phyloP scores from a whole-genome alignment of 768 basidiomycete genomes.

The Albatrellus ellisii region DNA sequence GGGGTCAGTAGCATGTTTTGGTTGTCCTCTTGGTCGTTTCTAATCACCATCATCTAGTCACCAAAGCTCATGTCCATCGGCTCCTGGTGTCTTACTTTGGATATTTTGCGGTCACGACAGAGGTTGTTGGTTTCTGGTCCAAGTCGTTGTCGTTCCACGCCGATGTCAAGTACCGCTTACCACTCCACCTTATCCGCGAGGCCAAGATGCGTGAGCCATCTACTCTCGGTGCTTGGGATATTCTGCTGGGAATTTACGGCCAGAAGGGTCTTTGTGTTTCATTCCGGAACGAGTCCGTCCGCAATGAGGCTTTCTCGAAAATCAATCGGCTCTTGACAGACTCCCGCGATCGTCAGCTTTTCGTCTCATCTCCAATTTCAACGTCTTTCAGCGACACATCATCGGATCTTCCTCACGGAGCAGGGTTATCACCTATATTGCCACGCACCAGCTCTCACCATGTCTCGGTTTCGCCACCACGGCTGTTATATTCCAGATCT shows the following conservation, averaged over 20 bases:
- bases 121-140: slow-evolving; percentile 13
- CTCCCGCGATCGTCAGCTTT: slow-evolving; percentile 1
- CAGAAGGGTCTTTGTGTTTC: slow-evolving; percentile 6
- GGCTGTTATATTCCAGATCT: slow-evolving; percentile 4
- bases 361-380: background rate
- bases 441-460: too few relatives aligned
- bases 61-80: slow-evolving; percentile 5
- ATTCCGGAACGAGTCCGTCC: slow-evolving; percentile 1
- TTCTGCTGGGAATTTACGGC: slow-evolving; percentile 7
- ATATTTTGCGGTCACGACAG: slow-evolving; percentile 7
- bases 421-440: too few relatives aligned
- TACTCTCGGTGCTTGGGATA: slow-evolving; percentile 1
- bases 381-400: too few relatives aligned
- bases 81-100: slow-evolving; percentile 6
- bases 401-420: too few relatives aligned
- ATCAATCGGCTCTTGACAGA: slow-evolving; percentile 1
- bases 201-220: too few relatives aligned
- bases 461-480: too few relatives aligned
- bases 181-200: slow-evolving; percentile 7
- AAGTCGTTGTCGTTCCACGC: slow-evolving; percentile 6
- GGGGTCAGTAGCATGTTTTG: slow-evolving; percentile 7
- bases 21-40: background rate
- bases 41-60: slow-evolving; percentile 1
- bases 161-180: slow-evolving; percentile 11
- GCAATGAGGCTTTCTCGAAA: slow-evolving; percentile 5